phyloP scores from a whole-genome alignment of 129 eudicot genomes.

The Ambrosia trifida region DNA sequence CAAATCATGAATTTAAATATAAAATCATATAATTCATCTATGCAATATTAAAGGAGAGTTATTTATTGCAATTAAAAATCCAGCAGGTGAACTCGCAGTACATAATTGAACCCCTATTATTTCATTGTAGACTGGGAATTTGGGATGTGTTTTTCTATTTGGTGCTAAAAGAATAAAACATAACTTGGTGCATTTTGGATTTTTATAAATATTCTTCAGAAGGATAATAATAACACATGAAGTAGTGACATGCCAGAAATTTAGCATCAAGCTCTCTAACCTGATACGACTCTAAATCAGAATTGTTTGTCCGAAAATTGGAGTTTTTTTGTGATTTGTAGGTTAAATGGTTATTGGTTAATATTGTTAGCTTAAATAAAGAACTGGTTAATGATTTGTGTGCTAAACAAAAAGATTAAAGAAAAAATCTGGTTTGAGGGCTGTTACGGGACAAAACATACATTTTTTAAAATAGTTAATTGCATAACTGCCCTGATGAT shows the following conservation, averaged over 20 bases:
- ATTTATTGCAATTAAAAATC: slow-evolving; percentile 10
- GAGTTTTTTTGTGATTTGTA: not conserved
- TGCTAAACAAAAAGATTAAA: not conserved
- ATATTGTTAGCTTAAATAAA: not conserved
- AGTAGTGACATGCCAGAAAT: slow-evolving; percentile 4
- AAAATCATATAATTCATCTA: not conserved
- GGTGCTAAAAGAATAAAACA: slow-evolving; percentile 22
- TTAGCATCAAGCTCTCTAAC: not conserved
- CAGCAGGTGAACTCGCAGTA: not conserved
- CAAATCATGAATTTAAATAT: not conserved
- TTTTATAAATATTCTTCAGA: not conserved
- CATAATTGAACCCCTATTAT: not conserved
- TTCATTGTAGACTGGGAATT: not conserved
- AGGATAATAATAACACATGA: not conserved
- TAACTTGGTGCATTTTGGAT: not conserved
- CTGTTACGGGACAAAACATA: not conserved
- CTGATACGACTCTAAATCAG: not conserved
- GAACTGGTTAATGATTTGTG: not conserved
- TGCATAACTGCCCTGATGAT: not conserved
- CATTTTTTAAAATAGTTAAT: not conserved
- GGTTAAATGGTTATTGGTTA: not conserved
- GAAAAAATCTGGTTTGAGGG: not conserved
- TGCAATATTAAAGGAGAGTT: not conserved
- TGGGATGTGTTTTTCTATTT: not conserved
- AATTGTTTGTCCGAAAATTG: not conserved